Evolutionary conservation across 1,139 yeast genomes (phyloP).

Genomic region (Arxiozyma bovina): DNA sequence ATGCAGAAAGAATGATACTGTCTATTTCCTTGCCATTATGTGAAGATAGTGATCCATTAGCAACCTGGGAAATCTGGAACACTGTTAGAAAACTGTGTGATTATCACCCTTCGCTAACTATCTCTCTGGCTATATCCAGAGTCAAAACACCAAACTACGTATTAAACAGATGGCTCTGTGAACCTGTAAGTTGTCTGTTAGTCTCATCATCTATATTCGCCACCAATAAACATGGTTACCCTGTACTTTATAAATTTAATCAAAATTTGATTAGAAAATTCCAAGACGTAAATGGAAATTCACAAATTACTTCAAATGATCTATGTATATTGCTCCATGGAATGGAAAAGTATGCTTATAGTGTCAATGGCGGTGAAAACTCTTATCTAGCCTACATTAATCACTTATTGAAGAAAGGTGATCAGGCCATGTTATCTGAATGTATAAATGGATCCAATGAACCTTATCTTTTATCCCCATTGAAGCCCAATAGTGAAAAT

Average conservation of each 20-base stretch:
- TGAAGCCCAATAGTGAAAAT: constrained; percentile 58
- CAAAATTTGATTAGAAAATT: constrained; percentile 34
- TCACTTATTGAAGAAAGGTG: constrained; percentile 38
- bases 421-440: constrained; percentile 14
- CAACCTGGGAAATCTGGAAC: constrained; percentile 68
- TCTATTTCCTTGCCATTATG: constrained; percentile 31
- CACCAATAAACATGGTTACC: constrained; percentile 49
- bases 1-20: constrained; percentile 15
- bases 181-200: constrained; percentile 50
- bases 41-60: constrained; percentile 43
- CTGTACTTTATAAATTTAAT: constrained; percentile 50
- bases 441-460: constrained; percentile 4
- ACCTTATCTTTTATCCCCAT: constrained; percentile 40
- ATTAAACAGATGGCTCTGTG: constrained; percentile 52
- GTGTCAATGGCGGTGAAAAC: constrained; percentile 36
- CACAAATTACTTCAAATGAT: constrained; percentile 20
- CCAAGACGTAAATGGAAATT: constrained; percentile 27
- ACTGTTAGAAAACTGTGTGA: constrained; percentile 46
- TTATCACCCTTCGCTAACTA: constrained; percentile 43
- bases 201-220: constrained; percentile 47
- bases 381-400: constrained; percentile 47
- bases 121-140: constrained; percentile 50
- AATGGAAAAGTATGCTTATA: constrained; percentile 34
- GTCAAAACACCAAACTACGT: constrained; percentile 40
- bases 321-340: constrained; percentile 37